A percentile compares a stretch with the other conserved stretches of the same genome.
Evolutionary conservation across 257 asterid species (phyloP).

Genomic region (Echites panduratus): DNA sequence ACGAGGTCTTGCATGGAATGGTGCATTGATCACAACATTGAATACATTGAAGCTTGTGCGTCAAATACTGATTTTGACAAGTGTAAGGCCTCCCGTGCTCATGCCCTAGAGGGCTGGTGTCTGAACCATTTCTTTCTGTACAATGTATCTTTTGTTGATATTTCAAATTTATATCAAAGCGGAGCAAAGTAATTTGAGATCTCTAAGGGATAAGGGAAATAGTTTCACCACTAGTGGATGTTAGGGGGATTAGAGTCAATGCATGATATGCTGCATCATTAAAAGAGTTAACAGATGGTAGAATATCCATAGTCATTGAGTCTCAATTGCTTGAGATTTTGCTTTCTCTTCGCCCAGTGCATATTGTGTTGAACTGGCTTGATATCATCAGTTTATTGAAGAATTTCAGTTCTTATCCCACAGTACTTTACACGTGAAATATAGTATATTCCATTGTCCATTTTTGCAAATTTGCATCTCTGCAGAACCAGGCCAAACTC

Average conservation of each 20-base stretch:
- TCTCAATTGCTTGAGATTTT: background rate
- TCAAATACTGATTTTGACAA: slow-evolving; percentile 79
- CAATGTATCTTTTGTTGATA: background rate
- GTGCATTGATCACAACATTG: slow-evolving; percentile 80
- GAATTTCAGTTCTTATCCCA: background rate
- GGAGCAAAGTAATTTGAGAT: background rate
- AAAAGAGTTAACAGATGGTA: background rate
- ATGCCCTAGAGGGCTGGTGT: background rate
- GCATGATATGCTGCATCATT: background rate
- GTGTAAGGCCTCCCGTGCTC: slow-evolving; percentile 45
- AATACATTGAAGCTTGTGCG: slow-evolving; percentile 88
- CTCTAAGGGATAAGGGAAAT: no score
- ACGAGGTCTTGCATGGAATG: slow-evolving; percentile 59
- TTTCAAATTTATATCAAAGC: background rate
- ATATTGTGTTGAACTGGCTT: background rate
- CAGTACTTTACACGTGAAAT: background rate
- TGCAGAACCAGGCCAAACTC: background rate
- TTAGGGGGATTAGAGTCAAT: background rate
- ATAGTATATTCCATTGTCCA: background rate
- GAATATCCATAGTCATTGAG: background rate
- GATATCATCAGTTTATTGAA: background rate
- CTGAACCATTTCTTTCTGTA: background rate
- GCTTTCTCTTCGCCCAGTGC: background rate
- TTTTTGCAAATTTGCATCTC: background rate
- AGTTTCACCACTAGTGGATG: background rate